Evolutionary conservation across 345 rosid genomes (phyloP).

Genomic region (Nasturtium officinale): DNA sequence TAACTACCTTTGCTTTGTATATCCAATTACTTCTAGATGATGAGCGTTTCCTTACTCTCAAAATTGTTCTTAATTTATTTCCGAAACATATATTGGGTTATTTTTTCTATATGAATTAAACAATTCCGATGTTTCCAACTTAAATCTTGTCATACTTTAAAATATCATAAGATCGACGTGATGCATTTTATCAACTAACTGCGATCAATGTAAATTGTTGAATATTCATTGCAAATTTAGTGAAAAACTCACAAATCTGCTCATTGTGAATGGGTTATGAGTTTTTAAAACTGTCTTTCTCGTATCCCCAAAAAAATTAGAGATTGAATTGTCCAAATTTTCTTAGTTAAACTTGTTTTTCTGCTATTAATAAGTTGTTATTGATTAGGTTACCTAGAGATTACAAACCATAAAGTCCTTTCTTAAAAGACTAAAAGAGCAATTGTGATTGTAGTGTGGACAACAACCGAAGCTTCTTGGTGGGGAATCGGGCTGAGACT

Average conservation of each 20-base stretch:
- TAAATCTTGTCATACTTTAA: not conserved
- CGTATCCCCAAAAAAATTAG: not conserved
- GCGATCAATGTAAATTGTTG: not conserved
- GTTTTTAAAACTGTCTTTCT: not conserved
- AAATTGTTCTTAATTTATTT: not conserved
- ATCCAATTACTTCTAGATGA: conserved; percentile 16
- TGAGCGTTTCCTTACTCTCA: conserved; percentile 13
- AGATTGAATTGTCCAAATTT: not conserved
- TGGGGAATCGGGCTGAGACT: conserved; percentile 33
- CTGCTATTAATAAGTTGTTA: not conserved
- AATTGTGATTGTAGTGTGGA: conserved; percentile 31
- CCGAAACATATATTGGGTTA: not conserved
- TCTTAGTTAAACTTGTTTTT: not conserved
- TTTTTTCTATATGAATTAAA: not conserved
- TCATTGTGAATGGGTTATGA: not conserved
- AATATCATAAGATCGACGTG: not conserved
- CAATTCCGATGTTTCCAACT: conserved; percentile 14
- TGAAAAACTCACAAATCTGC: not conserved
- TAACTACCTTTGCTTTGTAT: conserved; percentile 20
- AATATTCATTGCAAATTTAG: not conserved
- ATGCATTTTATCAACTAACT: not conserved
- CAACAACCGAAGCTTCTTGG: conserved; percentile 46
- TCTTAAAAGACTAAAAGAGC: conserved; percentile 36
- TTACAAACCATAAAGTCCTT: conserved; percentile 34
- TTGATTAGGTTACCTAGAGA: conserved; percentile 40